A percentile compares a stretch with the other conserved stretches of the same genome.
Conservation (phyloP, 169 alveolate genomes). For the Cryptosporidium sp. region DNA sequence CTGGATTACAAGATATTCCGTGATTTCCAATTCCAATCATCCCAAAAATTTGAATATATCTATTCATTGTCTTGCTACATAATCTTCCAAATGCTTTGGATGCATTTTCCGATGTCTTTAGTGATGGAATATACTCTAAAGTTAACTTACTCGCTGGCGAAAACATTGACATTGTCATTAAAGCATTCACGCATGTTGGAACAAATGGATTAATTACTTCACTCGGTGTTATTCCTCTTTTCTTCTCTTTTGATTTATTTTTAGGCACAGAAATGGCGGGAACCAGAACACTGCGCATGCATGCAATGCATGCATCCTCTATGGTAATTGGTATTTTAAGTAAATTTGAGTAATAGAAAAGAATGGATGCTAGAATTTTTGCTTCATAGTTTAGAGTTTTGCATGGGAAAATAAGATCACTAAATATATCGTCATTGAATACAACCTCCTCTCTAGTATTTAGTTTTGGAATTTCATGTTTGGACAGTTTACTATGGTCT, state of each 20-base stretch:
- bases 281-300: conserved; percentile 33
- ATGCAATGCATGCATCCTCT: conserved; percentile 58
- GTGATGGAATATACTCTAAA: conserved; percentile 11
- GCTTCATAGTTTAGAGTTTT: conserved; percentile 61
- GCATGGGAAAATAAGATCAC: conserved; percentile 60
- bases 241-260: background rate
- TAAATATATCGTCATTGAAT: conserved; percentile 60
- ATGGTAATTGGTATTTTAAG: conserved; percentile 7
- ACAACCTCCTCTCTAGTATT: conserved; percentile 42
- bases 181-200: conserved; percentile 56
- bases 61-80: conserved; percentile 61
- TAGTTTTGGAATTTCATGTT: conserved; percentile 38
- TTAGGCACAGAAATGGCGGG: conserved; percentile 61
- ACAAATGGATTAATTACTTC: conserved; percentile 51
- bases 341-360: conserved; percentile 7
- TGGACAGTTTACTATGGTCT: conserved; percentile 4
- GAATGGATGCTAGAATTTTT: conserved; percentile 52
- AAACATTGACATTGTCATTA: conserved; percentile 49
- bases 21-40: conserved; percentile 69
- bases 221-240: conserved; percentile 26
- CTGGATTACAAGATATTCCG: conserved; percentile 35
- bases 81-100: conserved; percentile 46
- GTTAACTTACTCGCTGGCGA: conserved; percentile 26
- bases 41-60: conserved; percentile 40
- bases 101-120: conserved; percentile 56